Evolutionary conservation across 129 eudicot species (phyloP), one percentile per base, ranked within the genome.

Genomic region (Solidago caesia): DNA sequence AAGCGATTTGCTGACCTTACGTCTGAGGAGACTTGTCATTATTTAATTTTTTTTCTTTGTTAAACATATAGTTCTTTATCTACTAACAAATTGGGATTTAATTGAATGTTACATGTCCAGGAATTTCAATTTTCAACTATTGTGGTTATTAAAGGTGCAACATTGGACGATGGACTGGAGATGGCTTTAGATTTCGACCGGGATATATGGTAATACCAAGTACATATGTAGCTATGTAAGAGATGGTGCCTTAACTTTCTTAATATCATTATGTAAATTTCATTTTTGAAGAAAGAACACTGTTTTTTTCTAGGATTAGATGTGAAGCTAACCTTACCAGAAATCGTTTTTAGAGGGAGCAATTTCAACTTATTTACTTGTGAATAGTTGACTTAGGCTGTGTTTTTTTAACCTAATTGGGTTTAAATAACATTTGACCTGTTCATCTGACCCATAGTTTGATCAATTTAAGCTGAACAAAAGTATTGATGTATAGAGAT

Each of bases 151-250:
- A 97, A 95, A 87, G 99, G 99, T 87, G 92, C 90, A 72, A 96
- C 99, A 71, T 71, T 95, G 80, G 99, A 97, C 43, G 99, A 97
- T 56, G 99, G 99, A 64, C 81, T 95, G 60, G 99, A 95, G 78
- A 91, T 95, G 99, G 97, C 99, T 60, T 79, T 95, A 81, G 79
- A 96, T 74, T 95, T 97, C 47, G 99, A 95, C 81, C 91, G 94
- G 99, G 58, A 91, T 95, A 75, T 95, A 96, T 81, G 99, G 99
- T 95, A 83, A 21, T 21, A 21, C 73, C 45, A 49, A 67, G 4
- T 76, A 72, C 60, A 64, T 80, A 14, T 21, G 21, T 64, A 57
- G 59, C 48, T n/a, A 64, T 27, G 7, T 27, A 14, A 15, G 4
- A 15, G 44, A 14, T 6, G 9, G 43, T 55, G n/a, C 59, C 60